Base-by-base conservation (phyloP, 2,329 filamentous ascomycete species). In the Claviceps lovelessii region DNA sequence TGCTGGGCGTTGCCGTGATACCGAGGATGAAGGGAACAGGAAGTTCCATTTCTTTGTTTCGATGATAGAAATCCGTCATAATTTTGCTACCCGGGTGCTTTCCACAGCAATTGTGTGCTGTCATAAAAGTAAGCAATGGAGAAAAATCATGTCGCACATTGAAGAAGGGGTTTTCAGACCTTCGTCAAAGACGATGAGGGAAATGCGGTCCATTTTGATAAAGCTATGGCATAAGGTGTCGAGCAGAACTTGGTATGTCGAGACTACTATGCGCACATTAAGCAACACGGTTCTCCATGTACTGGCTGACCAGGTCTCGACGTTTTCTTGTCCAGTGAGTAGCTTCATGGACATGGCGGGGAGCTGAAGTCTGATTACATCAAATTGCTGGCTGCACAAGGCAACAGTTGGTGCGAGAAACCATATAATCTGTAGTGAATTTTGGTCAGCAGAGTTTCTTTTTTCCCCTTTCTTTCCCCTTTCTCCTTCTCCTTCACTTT, bases 101-200 rank as follows among this genome's bases (percentile, higher is more conserved):
- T 19, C 74, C 73, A 5, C 75, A 76, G 60, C 86, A 91, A 64
- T 90, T 83, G 64, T 95, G 89, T 10, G 86, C 89, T 86, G 9
- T 23, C 5, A 23, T 19, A 3, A 28, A 33, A 19, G 50, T 57
- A 19, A 55, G 53, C n/a, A n/a, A 46, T 42, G 5, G 9, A 35
- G 17, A 46, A n/a, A 23, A 7, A 5, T 28, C 11, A 31, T 19
- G 3, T 17, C 13, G 19, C 17, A 31, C 17, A 23, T 2, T 9
- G 31, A 29, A 47, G 7, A 9, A 29, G 45, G 23, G 5, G 4
- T 33, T 23, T 10, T 58, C 69, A 54, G 64, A 85, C 87, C 87
- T 80, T 95, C 90, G 63, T 95, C 90, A 61, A 95, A 86, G 0
- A 95, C 77, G 17, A 94, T 69, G 5, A 95, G 72, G 5, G 83